These are phyloP conservation scores for Straminergon stramineum DNA, from an alignment of 225 moss, liverwort and hornwort species.

Conservation along the genomic window DNA sequence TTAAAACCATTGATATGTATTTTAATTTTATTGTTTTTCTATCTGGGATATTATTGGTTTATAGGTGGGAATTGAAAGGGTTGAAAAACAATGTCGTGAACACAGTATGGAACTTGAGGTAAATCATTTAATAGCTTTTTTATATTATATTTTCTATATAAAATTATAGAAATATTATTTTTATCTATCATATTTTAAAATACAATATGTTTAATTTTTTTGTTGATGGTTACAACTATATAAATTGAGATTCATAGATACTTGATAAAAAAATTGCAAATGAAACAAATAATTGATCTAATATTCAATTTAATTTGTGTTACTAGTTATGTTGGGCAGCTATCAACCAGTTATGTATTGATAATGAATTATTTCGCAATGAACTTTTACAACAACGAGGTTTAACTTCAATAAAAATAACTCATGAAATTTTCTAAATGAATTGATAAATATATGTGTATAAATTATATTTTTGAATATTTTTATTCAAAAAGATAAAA, in stretches of 20 bases:
- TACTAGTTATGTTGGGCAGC: slow-evolving; percentile 73
- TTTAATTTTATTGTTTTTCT: background rate
- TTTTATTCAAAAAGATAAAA: background rate
- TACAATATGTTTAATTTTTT: fast-evolving
- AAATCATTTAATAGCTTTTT: background rate
- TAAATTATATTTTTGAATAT: background rate
- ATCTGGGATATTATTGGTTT: background rate
- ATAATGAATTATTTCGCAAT: slow-evolving; percentile 66
- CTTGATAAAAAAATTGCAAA: too few species aligned
- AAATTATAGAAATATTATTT: too few species aligned
- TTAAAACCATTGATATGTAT: background rate
- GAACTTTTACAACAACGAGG: slow-evolving; percentile 31
- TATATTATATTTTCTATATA: too few species aligned
- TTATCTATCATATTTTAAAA: too few species aligned
- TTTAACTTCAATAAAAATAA: background rate
- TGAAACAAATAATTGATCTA: background rate
- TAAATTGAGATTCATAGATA: background rate
- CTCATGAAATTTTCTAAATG: background rate
- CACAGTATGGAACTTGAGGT: slow-evolving; percentile 70
- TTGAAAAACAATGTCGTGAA: slow-evolving; percentile 46
- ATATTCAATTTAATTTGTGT: background rate
- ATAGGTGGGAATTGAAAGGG: slow-evolving; percentile 25
- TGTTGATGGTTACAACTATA: too few species aligned
- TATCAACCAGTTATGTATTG: slow-evolving; percentile 84
- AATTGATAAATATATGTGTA: too few species aligned